A percentile compares a stretch with the other conserved stretches of the same genome.
These are phyloP conservation scores for Tylopilus sp. DNA, from an alignment of 768 basidiomycete species.

Conservation along the genomic window DNA sequence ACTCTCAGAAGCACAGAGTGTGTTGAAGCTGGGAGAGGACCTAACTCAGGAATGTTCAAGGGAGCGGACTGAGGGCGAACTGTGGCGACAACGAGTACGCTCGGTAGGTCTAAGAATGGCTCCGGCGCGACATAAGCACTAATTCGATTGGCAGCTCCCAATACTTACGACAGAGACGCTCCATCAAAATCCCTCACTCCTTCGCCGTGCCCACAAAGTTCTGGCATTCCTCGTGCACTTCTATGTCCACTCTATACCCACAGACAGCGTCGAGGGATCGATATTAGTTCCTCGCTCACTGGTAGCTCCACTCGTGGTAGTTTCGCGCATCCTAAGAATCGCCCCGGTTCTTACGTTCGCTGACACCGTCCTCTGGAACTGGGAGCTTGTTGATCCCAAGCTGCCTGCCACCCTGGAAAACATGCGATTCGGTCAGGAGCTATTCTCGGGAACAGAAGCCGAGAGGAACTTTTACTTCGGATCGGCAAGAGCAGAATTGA, in stretches of 20 bases:
- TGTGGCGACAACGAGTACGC: conserved; percentile 64
- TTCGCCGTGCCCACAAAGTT: conserved; percentile 86
- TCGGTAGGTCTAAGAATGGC: conserved; percentile 45
- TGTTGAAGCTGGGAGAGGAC: conserved; percentile 59
- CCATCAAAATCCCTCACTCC: conserved; percentile 49
- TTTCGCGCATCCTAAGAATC: conserved; percentile 76
- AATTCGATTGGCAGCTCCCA: conserved; percentile 55
- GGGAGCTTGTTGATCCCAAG: conserved; percentile 55
- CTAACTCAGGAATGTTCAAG: conserved; percentile 42
- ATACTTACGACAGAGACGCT: conserved; percentile 57
- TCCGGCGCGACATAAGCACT: conserved; percentile 8
- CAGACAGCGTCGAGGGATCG: conserved; percentile 34
- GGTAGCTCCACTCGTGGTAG: conserved; percentile 69
- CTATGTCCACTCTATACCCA: conserved; percentile 80
- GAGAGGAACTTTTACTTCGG: conserved; percentile 85
- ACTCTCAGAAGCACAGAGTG: conserved; percentile 48
- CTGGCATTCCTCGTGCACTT: conserved; percentile 88
- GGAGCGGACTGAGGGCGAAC: conserved; percentile 54
- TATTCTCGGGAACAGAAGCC: conserved; percentile 83
- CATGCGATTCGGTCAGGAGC: conserved; percentile 58
- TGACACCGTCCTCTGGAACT: conserved; percentile 96
- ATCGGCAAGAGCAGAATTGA: conserved; percentile 81
- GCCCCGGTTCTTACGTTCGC: conserved; percentile 95
- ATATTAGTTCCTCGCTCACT: conserved; percentile 71
- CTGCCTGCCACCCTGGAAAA: conserved; percentile 66